Evolutionary conservation across 495 filamentous ascomycete genomes (phyloP), one percentile per base, ranked within the genome.

Genomic region (Hypoxylon subgilvum): DNA sequence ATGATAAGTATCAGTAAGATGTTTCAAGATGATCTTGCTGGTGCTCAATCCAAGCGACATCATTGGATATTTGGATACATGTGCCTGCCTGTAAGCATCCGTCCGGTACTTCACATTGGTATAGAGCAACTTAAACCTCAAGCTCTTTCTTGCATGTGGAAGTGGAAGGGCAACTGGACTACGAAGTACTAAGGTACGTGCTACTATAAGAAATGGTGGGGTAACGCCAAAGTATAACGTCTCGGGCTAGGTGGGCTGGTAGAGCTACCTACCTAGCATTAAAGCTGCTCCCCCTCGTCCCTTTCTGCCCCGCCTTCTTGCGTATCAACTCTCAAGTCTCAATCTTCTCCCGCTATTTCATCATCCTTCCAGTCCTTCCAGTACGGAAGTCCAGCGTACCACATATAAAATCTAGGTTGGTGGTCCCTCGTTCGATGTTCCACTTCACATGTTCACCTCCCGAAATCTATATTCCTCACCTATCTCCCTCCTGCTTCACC

Each of bases 381-480:
- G n/a, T n/a, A n/a, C n/a, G n/a, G n/a, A n/a, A n/a, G n/a, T n/a
- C n/a, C n/a, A n/a, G n/a, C n/a, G n/a, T n/a, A n/a, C n/a, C n/a
- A n/a, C n/a, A n/a, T n/a, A n/a, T n/a, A n/a, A n/a, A n/a, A 45
- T 6, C 31, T 44, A 44, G 58, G 63, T 63, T 63, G 8, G 60
- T 66, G 45, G n/a, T 69, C 65, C 54, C 64, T 66, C 52, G 52
- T 47, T 49, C 44, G 50, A 43, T 50, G 35, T 57, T 53, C 53
- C 45, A 52, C 54, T 53, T 56, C 45, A 52, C 54, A 45, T 65
- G 36, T 59, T 57, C 27, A 47, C 28, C 52, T 56, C 28, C 44
- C 31, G 21, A 21, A 14, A 23, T 34, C 14, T 27, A 32, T 56
- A 21, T 41, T 16, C 19, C n/a, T n/a, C n/a, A n/a, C n/a, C n/a